These are phyloP conservation scores for Perkinsus marinus DNA, from an alignment of 169 alveolate species.

Conservation along the genomic window DNA sequence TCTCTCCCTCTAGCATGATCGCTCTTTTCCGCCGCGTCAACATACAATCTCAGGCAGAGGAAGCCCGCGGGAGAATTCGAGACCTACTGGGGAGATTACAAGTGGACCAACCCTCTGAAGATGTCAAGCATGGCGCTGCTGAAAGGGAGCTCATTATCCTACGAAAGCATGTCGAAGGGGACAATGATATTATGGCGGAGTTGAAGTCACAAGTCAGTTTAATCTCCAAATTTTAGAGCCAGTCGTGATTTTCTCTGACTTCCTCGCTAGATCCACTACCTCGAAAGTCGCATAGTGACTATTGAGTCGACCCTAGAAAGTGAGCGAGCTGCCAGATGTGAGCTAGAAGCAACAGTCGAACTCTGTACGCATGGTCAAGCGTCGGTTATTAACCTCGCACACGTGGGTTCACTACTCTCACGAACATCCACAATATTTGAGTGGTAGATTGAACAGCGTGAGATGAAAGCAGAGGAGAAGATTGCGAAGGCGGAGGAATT, in stretches of 20 bases:
- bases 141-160: neutral
- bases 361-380: neutral
- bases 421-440: neutral
- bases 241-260: neutral
- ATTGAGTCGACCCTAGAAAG: neutral
- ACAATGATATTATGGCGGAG: neutral
- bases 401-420: neutral
- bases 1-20: too few relatives aligned
- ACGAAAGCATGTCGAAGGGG: neutral
- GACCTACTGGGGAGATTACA: too few relatives aligned
- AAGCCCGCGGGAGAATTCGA: too few relatives aligned
- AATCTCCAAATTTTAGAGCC: too few relatives aligned
- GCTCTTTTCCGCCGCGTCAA: too few relatives aligned
- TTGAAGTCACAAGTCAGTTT: neutral
- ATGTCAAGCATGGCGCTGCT: neutral
- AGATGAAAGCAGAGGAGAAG: neutral
- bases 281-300: neutral
- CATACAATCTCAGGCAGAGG: too few relatives aligned
- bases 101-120: too few relatives aligned
- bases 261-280: neutral
- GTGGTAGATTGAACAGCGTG: neutral
- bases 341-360: neutral
- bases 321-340: neutral
- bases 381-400: neutral
- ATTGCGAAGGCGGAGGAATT: neutral